Percentiles rank a stretch among this genome's conserved stretches.
Conservation (phyloP, 2,329 filamentous ascomycete genomes). For the Erysiphe neolycopersici region DNA sequence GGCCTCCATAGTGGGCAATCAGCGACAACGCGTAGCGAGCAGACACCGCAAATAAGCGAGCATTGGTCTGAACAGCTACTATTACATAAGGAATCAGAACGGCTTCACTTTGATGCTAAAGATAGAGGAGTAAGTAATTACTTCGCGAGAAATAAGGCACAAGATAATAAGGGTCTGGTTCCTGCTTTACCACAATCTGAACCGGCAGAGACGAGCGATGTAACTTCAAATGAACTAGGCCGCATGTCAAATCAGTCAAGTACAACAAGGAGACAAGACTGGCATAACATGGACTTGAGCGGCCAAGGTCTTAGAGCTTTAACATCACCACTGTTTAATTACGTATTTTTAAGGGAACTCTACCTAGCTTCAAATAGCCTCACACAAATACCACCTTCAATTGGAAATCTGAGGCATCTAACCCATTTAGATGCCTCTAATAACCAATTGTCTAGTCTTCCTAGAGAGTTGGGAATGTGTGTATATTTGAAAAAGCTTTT, state of each 20-base stretch:
- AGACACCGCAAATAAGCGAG: conserved; percentile 27
- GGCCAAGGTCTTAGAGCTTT: conserved; percentile 83
- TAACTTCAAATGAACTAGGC: conserved; percentile 26
- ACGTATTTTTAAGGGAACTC: conserved; percentile 70
- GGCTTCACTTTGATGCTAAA: conserved; percentile 39
- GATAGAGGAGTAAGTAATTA: conserved; percentile 37
- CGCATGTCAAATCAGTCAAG: conserved; percentile 38
- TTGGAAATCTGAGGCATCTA: conserved; percentile 60
- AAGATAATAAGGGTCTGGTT: conserved; percentile 36
- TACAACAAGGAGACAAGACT: conserved; percentile 47
- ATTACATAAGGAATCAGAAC: conserved; percentile 51
- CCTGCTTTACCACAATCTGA: conserved; percentile 19
- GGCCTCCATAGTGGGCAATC: conserved; percentile 30
- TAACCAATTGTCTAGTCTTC: conserved; percentile 61
- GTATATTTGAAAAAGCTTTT: conserved; percentile 67
- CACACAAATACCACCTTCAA: conserved; percentile 46
- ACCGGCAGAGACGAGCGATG: conserved; percentile 20
- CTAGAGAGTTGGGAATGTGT: conserved; percentile 87
- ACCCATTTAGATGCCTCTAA: conserved; percentile 67
- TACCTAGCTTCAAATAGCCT: conserved; percentile 90
- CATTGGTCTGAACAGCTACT: conserved; percentile 80
- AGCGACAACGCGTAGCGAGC: conserved; percentile 20
- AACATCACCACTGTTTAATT: conserved; percentile 54
- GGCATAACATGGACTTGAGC: conserved; percentile 82
- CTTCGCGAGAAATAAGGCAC: conserved; percentile 45